phyloP scores from a whole-genome alignment of 495 filamentous ascomycete species.

The Penicillium cosmopolitanum region DNA sequence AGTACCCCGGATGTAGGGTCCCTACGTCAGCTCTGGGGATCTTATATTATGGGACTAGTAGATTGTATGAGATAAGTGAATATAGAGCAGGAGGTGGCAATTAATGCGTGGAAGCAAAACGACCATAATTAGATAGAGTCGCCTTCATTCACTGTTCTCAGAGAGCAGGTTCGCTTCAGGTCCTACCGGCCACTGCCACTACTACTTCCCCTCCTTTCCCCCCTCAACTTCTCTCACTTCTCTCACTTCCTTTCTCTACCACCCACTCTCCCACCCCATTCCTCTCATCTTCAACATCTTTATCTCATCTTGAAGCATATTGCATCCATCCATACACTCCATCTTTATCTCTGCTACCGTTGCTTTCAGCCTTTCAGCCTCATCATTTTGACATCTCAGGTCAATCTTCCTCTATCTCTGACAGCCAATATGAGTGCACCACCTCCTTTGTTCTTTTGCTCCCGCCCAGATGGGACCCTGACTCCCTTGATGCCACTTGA shows the following conservation, averaged over 20 bases:
- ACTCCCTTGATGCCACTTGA: slow-evolving; percentile 69
- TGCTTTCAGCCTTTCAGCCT: too few relatives aligned
- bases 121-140: too few relatives aligned
- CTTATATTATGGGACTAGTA: too few relatives aligned
- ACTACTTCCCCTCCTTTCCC: slow-evolving; percentile 12
- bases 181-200: not conserved
- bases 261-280: not conserved
- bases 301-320: slow-evolving; percentile 10
- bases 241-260: not conserved
- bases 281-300: not conserved
- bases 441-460: slow-evolving; percentile 55
- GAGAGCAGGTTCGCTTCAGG: too few relatives aligned
- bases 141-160: too few relatives aligned
- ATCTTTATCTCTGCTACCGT: not conserved
- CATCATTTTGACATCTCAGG: too few relatives aligned
- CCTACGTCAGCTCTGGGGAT: too few relatives aligned
- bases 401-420: not conserved
- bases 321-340: not conserved
- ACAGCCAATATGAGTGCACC: not conserved
- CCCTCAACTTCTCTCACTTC: not conserved
- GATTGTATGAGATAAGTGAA: too few relatives aligned
- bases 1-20: too few relatives aligned
- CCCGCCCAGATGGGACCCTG: slow-evolving; percentile 58
- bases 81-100: too few relatives aligned
- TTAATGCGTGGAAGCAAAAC: too few relatives aligned